Evolutionary conservation across 352 stramenopile species (phyloP), one percentile per base, ranked within the genome.

Genomic region (Pythium chondricola): DNA sequence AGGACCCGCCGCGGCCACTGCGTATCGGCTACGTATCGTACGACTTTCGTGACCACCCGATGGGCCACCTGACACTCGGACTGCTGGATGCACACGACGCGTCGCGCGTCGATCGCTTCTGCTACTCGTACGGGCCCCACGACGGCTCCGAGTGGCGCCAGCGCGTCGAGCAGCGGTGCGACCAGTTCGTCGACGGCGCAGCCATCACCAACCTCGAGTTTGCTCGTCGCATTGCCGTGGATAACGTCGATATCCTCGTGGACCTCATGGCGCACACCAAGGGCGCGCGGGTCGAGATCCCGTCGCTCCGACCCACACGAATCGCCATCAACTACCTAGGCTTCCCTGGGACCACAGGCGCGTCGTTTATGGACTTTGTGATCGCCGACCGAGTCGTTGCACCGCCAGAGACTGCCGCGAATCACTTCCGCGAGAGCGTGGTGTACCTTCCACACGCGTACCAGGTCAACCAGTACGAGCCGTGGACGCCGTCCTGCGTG

Each of bases 231-330:
- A 87, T 96, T 29, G 67, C 57, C 2, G 16, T 42, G 3, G 77
- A 91, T 31, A 41, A 59, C 6, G 65, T 97, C 6, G 70, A 97
- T 38, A 65, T 98, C 22, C 36, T 96, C 8, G 61, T 97, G 4
- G 90, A 98, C 39, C 74, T 97, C 42, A 97, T 97, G 85, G 83
- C 65, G 3, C 85, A 96, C 52, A 98, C 91, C 4, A 85, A 84
- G 20, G 87, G 88, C 4, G 74, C 78, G 4, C 67, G 90, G 31
- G 37, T 80, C 36, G 67, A 69, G 9, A 86, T 95, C 30, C 41
- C 58, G 13, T 69, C 83, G 4, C 56, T 88, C n/a, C 58, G 64
- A 0, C 87, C 76, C 0, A 85, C 64, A 16, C 64, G 48, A 1
- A 63, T 96, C 4, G 43, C 85, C 6, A 74, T 97, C 25, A 97